Evolutionary conservation across 306 rosid species (phyloP), one percentile per base, ranked within the genome.

Genomic region (Mimosa bimucronata): DNA sequence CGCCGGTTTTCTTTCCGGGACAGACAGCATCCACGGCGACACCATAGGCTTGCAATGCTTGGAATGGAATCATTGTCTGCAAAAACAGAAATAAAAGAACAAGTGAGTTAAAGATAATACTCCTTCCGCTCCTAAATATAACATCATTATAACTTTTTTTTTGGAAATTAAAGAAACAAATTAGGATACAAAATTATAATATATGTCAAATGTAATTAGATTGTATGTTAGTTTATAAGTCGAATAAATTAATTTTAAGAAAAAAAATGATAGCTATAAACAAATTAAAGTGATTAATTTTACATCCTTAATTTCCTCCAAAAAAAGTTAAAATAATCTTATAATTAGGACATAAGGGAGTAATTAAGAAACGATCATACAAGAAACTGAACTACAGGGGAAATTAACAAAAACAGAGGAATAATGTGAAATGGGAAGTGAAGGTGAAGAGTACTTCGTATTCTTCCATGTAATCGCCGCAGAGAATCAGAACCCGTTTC

Each of bases 391-490:
- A 34, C 71, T 30, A 16, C 42, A 64, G 12, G n/a, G n/a, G n/a
- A n/a, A 2, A 34, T 34, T 8, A 31, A 31, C 1, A 1, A 18
- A 65, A 4, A 31, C 30, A 34, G 3, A n/a, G 30, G 30, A 38
- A 26, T 37, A 1, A 21, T 68, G n/a, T 1, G 31, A 19, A 18
- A 41, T 41, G 74, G 74, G 53, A 41, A 23, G 19, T 10, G 71
- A 79, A 53, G 3, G 29, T 15, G 21, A 50, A 68, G 2, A 30
- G 11, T 84, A 87, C 92, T 83, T 94, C 98, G 42, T 44, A 85
- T 76, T 94, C 98, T 87, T 94, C 98, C 94, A 92, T 78, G 94
- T 77, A 94, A 70, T 94, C 98, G 7, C 97, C 98, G 87, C 97
- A 92, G 0, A 94, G 84, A 2, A 94, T 66, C 71, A 94, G 80